These are phyloP conservation scores for Colletotrichum lini DNA, from an alignment of 2,329 filamentous ascomycete species.

Conservation along the genomic window DNA sequence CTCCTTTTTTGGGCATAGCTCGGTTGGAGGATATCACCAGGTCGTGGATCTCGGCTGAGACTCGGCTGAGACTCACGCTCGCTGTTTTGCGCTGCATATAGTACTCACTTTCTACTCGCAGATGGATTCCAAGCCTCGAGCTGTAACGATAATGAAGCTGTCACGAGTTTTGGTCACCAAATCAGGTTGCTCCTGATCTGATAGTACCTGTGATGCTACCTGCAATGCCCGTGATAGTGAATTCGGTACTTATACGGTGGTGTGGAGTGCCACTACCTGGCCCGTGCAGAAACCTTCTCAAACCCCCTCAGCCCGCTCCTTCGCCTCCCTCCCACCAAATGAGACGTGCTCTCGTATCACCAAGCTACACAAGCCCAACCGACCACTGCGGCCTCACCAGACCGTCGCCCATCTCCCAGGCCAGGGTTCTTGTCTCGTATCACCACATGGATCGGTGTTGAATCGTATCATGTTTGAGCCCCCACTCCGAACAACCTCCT, in stretches of 20 bases:
- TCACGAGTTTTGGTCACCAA: conserved; percentile 10
- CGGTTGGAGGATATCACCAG: not conserved
- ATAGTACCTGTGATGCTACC: too few relatives aligned
- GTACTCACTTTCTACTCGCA: not conserved
- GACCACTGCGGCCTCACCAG: not conserved
- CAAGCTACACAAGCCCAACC: not conserved
- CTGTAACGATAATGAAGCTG: conserved; percentile 16
- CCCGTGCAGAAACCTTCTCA: conserved; percentile 64
- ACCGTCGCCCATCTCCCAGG: not conserved
- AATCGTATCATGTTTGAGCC: not conserved
- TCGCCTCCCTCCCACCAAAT: conserved; percentile 30
- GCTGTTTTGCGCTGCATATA: not conserved
- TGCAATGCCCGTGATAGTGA: conserved; percentile 27
- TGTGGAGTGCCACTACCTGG: conserved; percentile 28
- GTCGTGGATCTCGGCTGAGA: not conserved
- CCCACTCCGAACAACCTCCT: not conserved
- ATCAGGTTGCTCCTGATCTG: not conserved
- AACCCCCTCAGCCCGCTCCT: conserved; percentile 59
- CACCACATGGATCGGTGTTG: not conserved
- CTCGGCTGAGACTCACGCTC: not conserved
- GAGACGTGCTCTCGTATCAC: not conserved
- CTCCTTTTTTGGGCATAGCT: not conserved
- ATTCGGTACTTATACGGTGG: conserved; percentile 54
- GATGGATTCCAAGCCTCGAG: not conserved
- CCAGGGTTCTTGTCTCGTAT: not conserved